phyloP scores from a whole-genome alignment of 1,284 basidiomycete genomes.

The Pseudozyma hubeiensis region DNA sequence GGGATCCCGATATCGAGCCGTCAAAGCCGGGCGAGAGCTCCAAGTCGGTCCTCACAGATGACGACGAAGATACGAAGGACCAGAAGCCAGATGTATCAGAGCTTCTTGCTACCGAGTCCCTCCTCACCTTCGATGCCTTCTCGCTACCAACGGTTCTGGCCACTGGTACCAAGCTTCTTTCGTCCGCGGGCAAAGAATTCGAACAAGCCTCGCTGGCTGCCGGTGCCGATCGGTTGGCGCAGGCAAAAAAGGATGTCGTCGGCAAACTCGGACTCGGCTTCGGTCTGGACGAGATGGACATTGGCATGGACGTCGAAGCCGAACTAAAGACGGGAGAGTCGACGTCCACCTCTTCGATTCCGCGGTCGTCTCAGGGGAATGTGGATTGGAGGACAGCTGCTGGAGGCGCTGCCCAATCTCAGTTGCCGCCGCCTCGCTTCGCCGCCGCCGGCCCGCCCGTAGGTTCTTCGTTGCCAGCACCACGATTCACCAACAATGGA shows the following conservation, averaged over 20 bases:
- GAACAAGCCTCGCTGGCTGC: slow-evolving; percentile 61
- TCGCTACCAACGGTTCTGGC: slow-evolving; percentile 80
- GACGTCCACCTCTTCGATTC: slow-evolving; percentile 5
- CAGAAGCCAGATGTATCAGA: slow-evolving; percentile 30
- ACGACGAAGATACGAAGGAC: slow-evolving; percentile 27
- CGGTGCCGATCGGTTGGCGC: slow-evolving; percentile 77
- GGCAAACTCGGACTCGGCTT: slow-evolving; percentile 73
- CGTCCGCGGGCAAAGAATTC: slow-evolving; percentile 89
- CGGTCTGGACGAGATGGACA: slow-evolving; percentile 78
- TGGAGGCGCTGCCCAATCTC: slow-evolving; percentile 28
- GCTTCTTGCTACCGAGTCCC: slow-evolving; percentile 25
- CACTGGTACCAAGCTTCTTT: slow-evolving; percentile 80
- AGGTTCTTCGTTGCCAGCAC: slow-evolving; percentile 24
- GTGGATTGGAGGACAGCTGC: slow-evolving; percentile 52
- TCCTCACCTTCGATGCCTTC: slow-evolving; percentile 64
- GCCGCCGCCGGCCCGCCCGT: slow-evolving; percentile 14
- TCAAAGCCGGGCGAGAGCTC: slow-evolving; percentile 45
- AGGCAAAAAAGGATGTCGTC: slow-evolving; percentile 79
- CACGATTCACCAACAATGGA: slow-evolving; percentile 20
- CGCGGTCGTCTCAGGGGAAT: slow-evolving; percentile 26
- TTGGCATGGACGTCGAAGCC: slow-evolving; percentile 70
- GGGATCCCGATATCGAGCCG: slow-evolving; percentile 71
- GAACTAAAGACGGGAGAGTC: slow-evolving; percentile 60
- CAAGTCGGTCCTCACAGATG: slow-evolving; percentile 23
- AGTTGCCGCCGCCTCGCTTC: slow-evolving; percentile 41